Evolutionary conservation across 192 early-diverging fungal genomes (phyloP).

Genomic region (Coemansia sp.): DNA sequence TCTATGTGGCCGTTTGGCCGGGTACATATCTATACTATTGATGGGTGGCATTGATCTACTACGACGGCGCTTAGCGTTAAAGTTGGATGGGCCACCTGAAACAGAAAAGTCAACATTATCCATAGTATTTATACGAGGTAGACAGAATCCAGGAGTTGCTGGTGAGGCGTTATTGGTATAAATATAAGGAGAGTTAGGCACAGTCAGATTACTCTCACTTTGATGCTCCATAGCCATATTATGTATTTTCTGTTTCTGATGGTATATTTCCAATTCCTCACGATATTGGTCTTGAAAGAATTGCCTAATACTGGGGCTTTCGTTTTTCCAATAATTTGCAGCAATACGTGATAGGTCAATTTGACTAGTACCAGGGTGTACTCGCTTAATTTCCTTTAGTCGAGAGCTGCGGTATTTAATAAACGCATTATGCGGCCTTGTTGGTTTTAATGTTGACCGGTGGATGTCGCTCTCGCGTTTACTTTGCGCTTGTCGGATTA

Average conservation of each 20-base stretch:
- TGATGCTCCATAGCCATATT: slow-evolving; percentile 7
- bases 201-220: too few relatives aligned
- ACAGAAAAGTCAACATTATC: too few relatives aligned
- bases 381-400: slow-evolving; percentile 7
- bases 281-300: slow-evolving; percentile 17
- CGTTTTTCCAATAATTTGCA: slow-evolving; percentile 31
- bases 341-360: slow-evolving; percentile 25
- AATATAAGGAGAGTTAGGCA: too few relatives aligned
- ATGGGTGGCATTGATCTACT: slow-evolving; percentile 6
- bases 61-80: slow-evolving; percentile 6
- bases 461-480: background rate
- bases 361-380: slow-evolving; percentile 18
- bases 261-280: slow-evolving; percentile 17
- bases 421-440: slow-evolving; percentile 28
- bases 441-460: slow-evolving; percentile 1
- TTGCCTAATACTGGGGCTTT: slow-evolving; percentile 13
- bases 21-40: background rate
- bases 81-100: background rate
- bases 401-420: slow-evolving; percentile 29
- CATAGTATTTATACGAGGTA: too few relatives aligned
- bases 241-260: slow-evolving; percentile 12
- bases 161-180: too few relatives aligned
- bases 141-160: too few relatives aligned
- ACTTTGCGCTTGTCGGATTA: slow-evolving; percentile 3
- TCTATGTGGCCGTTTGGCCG: background rate